Base-by-base conservation (phyloP, 2,329 filamentous ascomycete species). In the Lachnellula hyalina region DNA sequence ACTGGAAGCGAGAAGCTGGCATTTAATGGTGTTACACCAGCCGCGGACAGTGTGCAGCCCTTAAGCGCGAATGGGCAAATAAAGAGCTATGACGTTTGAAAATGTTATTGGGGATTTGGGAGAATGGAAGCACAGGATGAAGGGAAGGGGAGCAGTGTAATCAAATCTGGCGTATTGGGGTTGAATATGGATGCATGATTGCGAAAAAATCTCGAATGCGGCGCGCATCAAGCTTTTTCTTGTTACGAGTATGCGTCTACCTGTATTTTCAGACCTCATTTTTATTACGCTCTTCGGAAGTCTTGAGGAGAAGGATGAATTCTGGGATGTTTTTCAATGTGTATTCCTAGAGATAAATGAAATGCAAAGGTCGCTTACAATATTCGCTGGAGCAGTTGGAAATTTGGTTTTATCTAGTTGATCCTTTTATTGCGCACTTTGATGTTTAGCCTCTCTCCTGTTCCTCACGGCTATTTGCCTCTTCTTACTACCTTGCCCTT, bases 51-150 rank as follows among this genome's bases (percentile, higher is more conserved):
- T 8, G 74, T 82, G 51, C 79, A 80, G 62, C 81, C 82, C 14
- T 72, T 82, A 52, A 81, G 81, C 65, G 77, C 72, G 28, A 75
- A 78, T 53, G 78, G 79, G 4, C 75, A 76, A 53, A 73, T 82
- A 59, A 85, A 84, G 63, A 69, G 61, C 57, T 69, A 67, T 51
- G 67, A 69, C 56, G 63, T 70, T 48, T 70, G 56, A 64, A 32
- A 11, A 58, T 15, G 15, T n/a, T 19, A 19, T 19, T 19, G 15
- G 19, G 19, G 32, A 44, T 32, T 38, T 53, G 25, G 44, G 49
- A 47, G 46, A 42, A 44, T 15, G 47, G 19, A 47, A 49, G 46
- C 41, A 36, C 47, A 40, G 40, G 46, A 47, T 41, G 47, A 32
- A 32, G 46, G 54, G 44, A 54, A 54, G 44, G 51, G 45, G 50